phyloP scores from a whole-genome alignment of 2,329 filamentous ascomycete genomes.

The Botryotinia narcissicola region DNA sequence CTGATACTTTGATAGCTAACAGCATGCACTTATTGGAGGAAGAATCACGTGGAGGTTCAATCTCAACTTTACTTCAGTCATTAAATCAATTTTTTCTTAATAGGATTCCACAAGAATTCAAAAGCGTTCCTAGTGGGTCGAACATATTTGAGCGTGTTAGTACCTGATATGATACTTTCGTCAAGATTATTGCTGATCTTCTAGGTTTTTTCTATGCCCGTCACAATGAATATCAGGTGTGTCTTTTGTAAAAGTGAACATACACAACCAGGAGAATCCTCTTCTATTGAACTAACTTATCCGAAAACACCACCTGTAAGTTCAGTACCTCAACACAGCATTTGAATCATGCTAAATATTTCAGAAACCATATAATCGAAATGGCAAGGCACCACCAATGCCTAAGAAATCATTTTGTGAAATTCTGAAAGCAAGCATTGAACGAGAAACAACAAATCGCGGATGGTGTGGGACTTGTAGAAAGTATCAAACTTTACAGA shows the following conservation, averaged over 20 bases:
- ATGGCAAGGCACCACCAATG: slow-evolving; percentile 51
- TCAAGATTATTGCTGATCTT: slow-evolving; percentile 30
- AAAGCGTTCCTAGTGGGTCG: slow-evolving; percentile 60
- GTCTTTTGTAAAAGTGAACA: slow-evolving; percentile 86
- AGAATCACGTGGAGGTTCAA: slow-evolving; percentile 66
- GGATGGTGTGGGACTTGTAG: slow-evolving; percentile 94
- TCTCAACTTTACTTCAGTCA: slow-evolving; percentile 81
- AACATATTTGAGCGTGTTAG: slow-evolving; percentile 67
- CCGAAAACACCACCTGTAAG: slow-evolving; percentile 46
- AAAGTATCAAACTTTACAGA: slow-evolving; percentile 83
- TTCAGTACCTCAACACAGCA: slow-evolving; percentile 22
- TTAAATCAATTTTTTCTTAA: slow-evolving; percentile 83
- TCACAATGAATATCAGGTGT: slow-evolving; percentile 74
- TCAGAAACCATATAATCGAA: slow-evolving; percentile 50
- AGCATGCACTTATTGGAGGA: slow-evolving; percentile 83
- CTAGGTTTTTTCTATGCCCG: slow-evolving; percentile 65
- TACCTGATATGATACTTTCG: not conserved
- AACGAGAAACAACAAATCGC: slow-evolving; percentile 81
- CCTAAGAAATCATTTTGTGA: slow-evolving; percentile 75
- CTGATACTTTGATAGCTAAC: slow-evolving; percentile 50
- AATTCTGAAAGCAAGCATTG: slow-evolving; percentile 87
- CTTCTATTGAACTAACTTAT: slow-evolving; percentile 84
- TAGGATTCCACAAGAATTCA: slow-evolving; percentile 74
- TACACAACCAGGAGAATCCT: slow-evolving; percentile 72
- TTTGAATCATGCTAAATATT: slow-evolving; percentile 23